These are phyloP conservation scores for Gyrodon lividus DNA, from an alignment of 768 basidiomycete species.

Conservation along the genomic window DNA sequence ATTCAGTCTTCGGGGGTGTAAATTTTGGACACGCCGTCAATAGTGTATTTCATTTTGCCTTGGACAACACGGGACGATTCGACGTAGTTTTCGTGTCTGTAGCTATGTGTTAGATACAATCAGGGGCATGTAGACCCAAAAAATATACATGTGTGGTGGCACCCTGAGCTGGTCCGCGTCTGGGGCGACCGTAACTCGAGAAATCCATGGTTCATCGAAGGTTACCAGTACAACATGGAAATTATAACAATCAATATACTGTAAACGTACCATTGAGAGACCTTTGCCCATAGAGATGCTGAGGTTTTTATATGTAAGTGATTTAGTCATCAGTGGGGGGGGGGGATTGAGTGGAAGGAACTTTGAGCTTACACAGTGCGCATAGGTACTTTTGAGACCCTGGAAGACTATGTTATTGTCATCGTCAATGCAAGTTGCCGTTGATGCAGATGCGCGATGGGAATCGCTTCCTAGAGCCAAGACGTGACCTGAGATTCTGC, in stretches of 20 bases:
- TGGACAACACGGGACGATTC: constrained; percentile 32
- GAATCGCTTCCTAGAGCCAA: too few relatives aligned
- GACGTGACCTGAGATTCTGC: too few relatives aligned
- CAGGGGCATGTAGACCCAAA: neutral
- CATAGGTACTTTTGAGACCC: too few relatives aligned
- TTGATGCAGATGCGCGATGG: too few relatives aligned
- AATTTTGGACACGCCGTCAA: constrained; percentile 19
- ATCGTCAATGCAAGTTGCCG: too few relatives aligned
- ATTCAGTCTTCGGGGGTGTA: constrained; percentile 34
- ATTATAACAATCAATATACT: neutral
- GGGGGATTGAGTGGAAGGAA: too few relatives aligned
- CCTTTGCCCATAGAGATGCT: constrained; percentile 5
- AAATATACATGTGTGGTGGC: constrained; percentile 29
- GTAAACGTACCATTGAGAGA: neutral
- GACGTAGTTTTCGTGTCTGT: constrained; percentile 33
- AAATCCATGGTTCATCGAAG: constrained; percentile 26
- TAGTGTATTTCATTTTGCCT: constrained; percentile 30
- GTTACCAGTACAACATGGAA: neutral
- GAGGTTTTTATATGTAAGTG: too few relatives aligned
- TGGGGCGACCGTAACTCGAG: constrained; percentile 22
- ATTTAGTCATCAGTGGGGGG: too few relatives aligned
- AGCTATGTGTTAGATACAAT: neutral
- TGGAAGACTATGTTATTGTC: too few relatives aligned
- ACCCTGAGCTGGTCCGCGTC: constrained; percentile 29
- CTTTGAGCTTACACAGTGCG: too few relatives aligned